Base-by-base conservation (phyloP, 805 yeast species). In the Grigorovia transvaalensis region DNA sequence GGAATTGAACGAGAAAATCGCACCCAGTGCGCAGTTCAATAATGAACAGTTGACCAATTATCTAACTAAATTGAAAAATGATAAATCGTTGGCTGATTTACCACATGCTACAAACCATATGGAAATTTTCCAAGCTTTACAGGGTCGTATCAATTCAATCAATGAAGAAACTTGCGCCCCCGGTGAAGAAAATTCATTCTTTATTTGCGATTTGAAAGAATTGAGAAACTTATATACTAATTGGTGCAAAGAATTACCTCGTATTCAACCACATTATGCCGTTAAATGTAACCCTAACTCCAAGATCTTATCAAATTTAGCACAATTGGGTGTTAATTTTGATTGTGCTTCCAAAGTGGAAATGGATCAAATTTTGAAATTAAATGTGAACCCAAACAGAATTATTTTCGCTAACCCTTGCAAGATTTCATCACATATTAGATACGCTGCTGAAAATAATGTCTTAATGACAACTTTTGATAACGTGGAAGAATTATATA, bases 331-430 rank as follows among this genome's bases (percentile, higher is more conserved):
- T 29, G 76, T 81, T 50, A 84, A 84, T 53, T 91, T 91, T 63
- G 99, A 91, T 67, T 91, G 99, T 71, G 98, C 98, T 5, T 87
- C 96, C 20, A 81, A 84, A 62, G 76, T 76, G 56, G 99, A 91
- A 71, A 88, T 91, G 61, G 83, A 82, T 51, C 70, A 72, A 45
- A 77, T 88, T 49, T 71, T 88, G 56, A 62, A 69, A 18, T 63
- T 83, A 54, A 91, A 91, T 8, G 79, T 84, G 48, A 71, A 71
- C 55, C 78, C 95, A 9, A 66, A 74, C 12, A 74, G 85, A 56
- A 85, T 91, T 61, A 78, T 93, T 51, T 91, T 88, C 68, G 97
- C 98, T 15, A 88, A 91, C 62, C 96, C 99, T 12, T 87, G 96
- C 70, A 91, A 91, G 70, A 81, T 90, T n/a, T 77, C 80, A 48